Evolutionary conservation across 2,329 filamentous ascomycete species (phyloP).

Genomic region (Aspergillus fischeri): DNA sequence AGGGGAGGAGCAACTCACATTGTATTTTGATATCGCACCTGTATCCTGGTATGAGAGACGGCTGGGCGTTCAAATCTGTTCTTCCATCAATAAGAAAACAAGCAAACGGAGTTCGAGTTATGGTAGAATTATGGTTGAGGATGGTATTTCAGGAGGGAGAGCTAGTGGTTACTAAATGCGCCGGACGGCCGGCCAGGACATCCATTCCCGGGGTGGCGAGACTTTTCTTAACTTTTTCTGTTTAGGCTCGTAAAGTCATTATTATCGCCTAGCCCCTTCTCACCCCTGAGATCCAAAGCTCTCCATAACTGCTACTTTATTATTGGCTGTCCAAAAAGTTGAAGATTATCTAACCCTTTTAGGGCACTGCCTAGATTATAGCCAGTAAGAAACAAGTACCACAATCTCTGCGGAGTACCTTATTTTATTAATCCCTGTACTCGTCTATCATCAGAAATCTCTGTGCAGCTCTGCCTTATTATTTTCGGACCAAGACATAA

Average conservation of each 20-base stretch:
- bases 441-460: too few species aligned
- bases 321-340: background rate
- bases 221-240: constrained; percentile 15
- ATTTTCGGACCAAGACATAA: too few species aligned
- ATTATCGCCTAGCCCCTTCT: background rate
- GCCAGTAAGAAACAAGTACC: background rate
- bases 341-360: background rate
- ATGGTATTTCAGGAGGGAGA: background rate
- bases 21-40: constrained; percentile 2
- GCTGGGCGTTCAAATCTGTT: background rate
- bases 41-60: background rate
- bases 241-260: background rate
- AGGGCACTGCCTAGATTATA: background rate
- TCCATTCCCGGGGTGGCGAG: constrained; percentile 35
- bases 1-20: constrained; percentile 18
- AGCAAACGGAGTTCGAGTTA: background rate
- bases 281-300: background rate
- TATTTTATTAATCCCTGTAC: too few species aligned
- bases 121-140: background rate
- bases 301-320: background rate
- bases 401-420: too few species aligned
- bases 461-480: too few species aligned
- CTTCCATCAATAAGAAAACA: background rate
- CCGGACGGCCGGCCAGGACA: constrained; percentile 15
- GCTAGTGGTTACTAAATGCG: constrained; percentile 7